These are phyloP conservation scores for Citropsis articulata DNA, from an alignment of 345 rosid species.

Conservation along the genomic window DNA sequence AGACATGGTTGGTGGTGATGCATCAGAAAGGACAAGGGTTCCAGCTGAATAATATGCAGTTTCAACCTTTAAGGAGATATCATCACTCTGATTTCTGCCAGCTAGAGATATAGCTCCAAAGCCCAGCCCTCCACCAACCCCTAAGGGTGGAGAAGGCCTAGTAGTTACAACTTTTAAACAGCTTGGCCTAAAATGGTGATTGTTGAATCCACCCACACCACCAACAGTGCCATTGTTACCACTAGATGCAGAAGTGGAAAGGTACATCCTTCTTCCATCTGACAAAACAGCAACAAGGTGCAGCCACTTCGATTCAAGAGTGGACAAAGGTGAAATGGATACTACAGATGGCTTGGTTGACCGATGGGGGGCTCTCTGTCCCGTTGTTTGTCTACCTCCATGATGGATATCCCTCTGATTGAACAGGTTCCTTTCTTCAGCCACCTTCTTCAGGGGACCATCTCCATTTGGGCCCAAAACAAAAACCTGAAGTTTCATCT, in stretches of 20 bases:
- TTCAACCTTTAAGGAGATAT: conserved; percentile 84
- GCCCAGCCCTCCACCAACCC: conserved; percentile 81
- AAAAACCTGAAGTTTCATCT: conserved; percentile 91
- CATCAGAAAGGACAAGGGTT: conserved; percentile 90
- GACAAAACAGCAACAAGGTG: conserved; percentile 91
- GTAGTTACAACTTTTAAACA: conserved; percentile 89
- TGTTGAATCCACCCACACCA: conserved; percentile 67
- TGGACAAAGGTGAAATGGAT: conserved; percentile 78
- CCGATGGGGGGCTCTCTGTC: conserved; percentile 49
- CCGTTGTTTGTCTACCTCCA: conserved; percentile 69
- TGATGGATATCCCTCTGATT: conserved; percentile 72
- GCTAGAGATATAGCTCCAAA: conserved; percentile 80
- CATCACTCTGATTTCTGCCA: conserved; percentile 76
- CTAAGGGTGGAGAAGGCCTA: conserved; percentile 94
- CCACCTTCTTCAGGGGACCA: conserved; percentile 82
- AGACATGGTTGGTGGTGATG: conserved; percentile 82
- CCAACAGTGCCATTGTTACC: conserved; percentile 57
- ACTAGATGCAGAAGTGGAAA: conserved; percentile 72
- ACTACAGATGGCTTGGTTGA: conserved; percentile 78
- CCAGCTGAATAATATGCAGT: conserved; percentile 80
- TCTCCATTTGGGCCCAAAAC: conserved; percentile 69
- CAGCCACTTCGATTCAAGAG: conserved; percentile 86
- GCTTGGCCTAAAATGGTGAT: conserved; percentile 55
- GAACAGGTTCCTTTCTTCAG: conserved; percentile 86
- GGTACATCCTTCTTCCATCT: conserved; percentile 96